Conservation (phyloP, 371 early-diverging fungal species). For the Rhizopus stolonifer region DNA sequence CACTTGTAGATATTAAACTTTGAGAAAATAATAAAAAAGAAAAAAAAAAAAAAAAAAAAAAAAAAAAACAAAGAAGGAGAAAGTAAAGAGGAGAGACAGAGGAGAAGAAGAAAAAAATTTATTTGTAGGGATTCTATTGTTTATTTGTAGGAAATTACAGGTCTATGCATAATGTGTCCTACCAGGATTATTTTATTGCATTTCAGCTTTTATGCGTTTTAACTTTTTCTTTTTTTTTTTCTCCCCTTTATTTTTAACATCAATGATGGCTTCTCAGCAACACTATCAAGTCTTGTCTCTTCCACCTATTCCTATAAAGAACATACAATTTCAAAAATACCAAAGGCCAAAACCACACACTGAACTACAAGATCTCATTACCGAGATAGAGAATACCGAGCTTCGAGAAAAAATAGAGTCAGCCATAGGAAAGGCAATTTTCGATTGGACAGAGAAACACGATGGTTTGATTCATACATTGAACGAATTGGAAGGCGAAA, state of each 20-base stretch:
- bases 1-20: too few species aligned
- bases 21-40: too few species aligned
- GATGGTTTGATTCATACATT: slow-evolving; percentile 12
- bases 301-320: slow-evolving; percentile 9
- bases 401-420: slow-evolving; percentile 9
- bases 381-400: slow-evolving; percentile 7
- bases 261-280: background rate
- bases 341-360: slow-evolving; percentile 3
- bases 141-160: too few species aligned
- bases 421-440: slow-evolving; percentile 4
- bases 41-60: background rate
- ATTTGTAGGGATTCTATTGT: too few species aligned
- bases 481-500: slow-evolving; percentile 6
- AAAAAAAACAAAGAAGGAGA: slow-evolving; percentile 1
- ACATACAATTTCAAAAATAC: slow-evolving; percentile 4
- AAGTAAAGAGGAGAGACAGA: background rate
- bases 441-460: slow-evolving; percentile 13
- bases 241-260: background rate
- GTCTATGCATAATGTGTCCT: too few species aligned
- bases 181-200: too few species aligned
- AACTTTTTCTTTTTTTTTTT: background rate
- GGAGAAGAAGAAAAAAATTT: background rate
- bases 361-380: background rate
- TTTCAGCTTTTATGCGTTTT: too few species aligned
- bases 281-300: slow-evolving; percentile 13